phyloP scores from a whole-genome alignment of 192 early-diverging fungal genomes.

The Umbelopsis sp. region DNA sequence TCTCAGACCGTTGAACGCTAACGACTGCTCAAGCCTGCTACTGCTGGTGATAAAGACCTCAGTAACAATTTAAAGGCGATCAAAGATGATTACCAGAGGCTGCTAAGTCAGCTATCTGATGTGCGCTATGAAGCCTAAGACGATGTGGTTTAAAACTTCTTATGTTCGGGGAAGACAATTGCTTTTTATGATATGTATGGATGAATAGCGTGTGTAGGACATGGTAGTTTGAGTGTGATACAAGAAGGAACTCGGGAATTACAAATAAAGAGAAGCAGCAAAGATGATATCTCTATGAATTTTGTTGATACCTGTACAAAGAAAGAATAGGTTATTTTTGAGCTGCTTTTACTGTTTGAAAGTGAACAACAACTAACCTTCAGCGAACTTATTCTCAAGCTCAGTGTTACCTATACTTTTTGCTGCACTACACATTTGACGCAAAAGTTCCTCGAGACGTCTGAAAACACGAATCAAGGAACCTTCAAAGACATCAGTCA shows the following conservation, averaged over 20 bases:
- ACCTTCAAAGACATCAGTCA: conserved; percentile 96
- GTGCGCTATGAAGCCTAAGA: too few species aligned
- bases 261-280: conserved; percentile 91
- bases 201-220: neutral
- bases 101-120: too few species aligned
- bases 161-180: neutral
- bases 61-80: too few species aligned
- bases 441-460: conserved; percentile 86
- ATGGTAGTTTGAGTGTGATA: neutral
- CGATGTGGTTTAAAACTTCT: too few species aligned
- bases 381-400: conserved; percentile 93
- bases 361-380: conserved; percentile 49
- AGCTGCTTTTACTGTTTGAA: neutral
- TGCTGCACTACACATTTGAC: conserved; percentile 89
- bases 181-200: neutral
- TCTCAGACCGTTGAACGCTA: too few species aligned
- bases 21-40: too few species aligned
- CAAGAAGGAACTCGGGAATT: conserved; percentile 32
- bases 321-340: neutral
- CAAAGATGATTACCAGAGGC: too few species aligned
- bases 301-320: conserved; percentile 66
- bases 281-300: conserved; percentile 98
- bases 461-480: conserved; percentile 88
- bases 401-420: conserved; percentile 94
- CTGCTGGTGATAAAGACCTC: too few species aligned